Conservation (phyloP, 257 asterid genomes). For the Solanum appendiculatum region DNA sequence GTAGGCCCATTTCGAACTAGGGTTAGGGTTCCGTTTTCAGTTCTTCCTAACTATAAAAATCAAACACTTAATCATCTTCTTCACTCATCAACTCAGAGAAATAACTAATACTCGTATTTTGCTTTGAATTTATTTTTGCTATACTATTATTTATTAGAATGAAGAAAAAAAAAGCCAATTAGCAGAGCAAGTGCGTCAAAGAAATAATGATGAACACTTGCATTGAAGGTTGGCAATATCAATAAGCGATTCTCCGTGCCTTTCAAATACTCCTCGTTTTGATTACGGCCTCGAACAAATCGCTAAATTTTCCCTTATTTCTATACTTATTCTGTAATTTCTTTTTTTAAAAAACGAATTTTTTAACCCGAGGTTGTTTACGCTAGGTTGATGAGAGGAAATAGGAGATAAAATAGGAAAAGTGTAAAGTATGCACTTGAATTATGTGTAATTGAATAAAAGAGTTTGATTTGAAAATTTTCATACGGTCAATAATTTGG, state of each 20-base stretch:
- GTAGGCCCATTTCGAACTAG: neutral
- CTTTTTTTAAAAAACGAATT: too few species aligned
- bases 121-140: neutral
- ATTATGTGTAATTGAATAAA: neutral
- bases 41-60: neutral
- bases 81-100: neutral
- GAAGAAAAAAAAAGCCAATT: constrained; percentile 23
- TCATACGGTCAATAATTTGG: neutral
- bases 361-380: too few species aligned
- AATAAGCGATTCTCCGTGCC: constrained; percentile 63
- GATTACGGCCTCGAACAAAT: constrained; percentile 66
- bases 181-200: constrained; percentile 60
- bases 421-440: neutral
- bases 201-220: constrained; percentile 35
- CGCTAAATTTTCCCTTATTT: constrained; percentile 17
- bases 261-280: constrained; percentile 27
- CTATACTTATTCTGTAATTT: too few species aligned
- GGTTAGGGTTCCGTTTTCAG: neutral
- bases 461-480: neutral
- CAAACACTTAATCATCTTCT: neutral
- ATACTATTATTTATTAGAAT: neutral
- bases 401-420: too few species aligned
- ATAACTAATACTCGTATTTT: neutral
- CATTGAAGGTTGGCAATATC: constrained; percentile 65
- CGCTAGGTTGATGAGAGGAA: too few species aligned